These are phyloP conservation scores for Aureoboletus auriporus DNA, from an alignment of 768 basidiomycete genomes.

Conservation along the genomic window DNA sequence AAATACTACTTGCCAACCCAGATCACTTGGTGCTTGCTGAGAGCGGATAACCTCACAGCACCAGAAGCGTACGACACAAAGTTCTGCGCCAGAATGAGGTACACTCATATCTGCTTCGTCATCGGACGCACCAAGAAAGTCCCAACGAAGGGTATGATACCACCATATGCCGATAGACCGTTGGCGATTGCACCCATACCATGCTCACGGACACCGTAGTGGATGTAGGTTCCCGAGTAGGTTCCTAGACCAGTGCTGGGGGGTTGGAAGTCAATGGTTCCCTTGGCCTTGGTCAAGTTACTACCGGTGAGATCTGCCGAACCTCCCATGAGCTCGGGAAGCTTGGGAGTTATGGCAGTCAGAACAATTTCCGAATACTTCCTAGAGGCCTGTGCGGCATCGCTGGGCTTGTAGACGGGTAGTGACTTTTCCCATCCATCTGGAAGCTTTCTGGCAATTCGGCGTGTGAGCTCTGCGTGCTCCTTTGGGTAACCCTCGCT, in stretches of 20 bases:
- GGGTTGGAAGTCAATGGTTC: slow-evolving; percentile 86
- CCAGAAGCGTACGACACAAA: slow-evolving; percentile 93
- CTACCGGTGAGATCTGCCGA: slow-evolving; percentile 91
- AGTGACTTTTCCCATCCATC: slow-evolving; percentile 82
- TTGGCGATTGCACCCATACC: slow-evolving; percentile 96
- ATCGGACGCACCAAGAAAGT: slow-evolving; percentile 76
- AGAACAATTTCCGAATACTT: slow-evolving; percentile 91
- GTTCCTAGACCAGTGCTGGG: slow-evolving; percentile 79
- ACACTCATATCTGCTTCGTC: neutral
- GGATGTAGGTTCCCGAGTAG: slow-evolving; percentile 87
- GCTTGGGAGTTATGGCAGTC: slow-evolving; percentile 62
- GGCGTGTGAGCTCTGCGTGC: slow-evolving; percentile 80
- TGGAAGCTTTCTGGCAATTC: slow-evolving; percentile 80
- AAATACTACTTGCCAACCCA: slow-evolving; percentile 70
- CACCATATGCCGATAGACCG: slow-evolving; percentile 86
- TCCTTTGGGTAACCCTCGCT: slow-evolving; percentile 76
- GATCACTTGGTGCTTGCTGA: slow-evolving; percentile 86
- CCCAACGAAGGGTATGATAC: slow-evolving; percentile 84
- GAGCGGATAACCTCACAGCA: slow-evolving; percentile 86
- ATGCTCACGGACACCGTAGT: slow-evolving; percentile 97
- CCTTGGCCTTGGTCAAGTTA: slow-evolving; percentile 87
- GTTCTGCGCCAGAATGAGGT: slow-evolving; percentile 48
- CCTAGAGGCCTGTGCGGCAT: slow-evolving; percentile 85
- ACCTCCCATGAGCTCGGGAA: slow-evolving; percentile 87
- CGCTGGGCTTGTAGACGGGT: slow-evolving; percentile 79